Conservation (phyloP, 306 rosid genomes). For the Hippophae tibetana region DNA sequence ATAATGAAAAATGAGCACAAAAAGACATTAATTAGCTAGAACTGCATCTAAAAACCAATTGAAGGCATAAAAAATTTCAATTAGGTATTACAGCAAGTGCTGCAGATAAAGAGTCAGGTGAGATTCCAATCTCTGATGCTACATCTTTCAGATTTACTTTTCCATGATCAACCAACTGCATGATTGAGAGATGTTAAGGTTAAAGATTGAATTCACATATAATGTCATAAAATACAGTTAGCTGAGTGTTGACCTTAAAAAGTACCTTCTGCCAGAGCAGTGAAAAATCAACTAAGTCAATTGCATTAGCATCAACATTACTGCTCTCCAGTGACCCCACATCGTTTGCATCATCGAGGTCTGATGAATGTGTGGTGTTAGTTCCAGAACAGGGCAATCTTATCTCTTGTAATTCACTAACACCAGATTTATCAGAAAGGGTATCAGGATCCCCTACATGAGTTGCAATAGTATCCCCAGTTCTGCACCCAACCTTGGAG, state of each 20-base stretch:
- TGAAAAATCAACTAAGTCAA: conserved; percentile 42
- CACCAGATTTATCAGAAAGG: conserved; percentile 31
- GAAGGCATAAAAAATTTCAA: conserved; percentile 2
- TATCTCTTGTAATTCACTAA: conserved; percentile 31
- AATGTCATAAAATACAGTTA: conserved; percentile 10
- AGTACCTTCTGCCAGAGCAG: conserved; percentile 68
- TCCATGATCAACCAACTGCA: conserved; percentile 91
- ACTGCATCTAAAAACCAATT: neutral
- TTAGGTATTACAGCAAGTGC: conserved; percentile 52
- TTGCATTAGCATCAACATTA: conserved; percentile 36
- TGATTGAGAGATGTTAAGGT: conserved; percentile 15
- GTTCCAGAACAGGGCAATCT: conserved; percentile 27
- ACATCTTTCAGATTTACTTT: conserved; percentile 67
- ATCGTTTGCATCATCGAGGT: conserved; percentile 27
- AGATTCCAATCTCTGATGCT: conserved; percentile 70
- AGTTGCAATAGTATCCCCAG: conserved; percentile 36
- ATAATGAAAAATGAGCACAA: neutral
- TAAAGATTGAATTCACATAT: conserved; percentile 18
- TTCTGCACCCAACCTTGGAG: conserved; percentile 31
- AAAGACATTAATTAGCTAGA: neutral
- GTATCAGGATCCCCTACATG: conserved; percentile 23
- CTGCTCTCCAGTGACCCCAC: conserved; percentile 24
- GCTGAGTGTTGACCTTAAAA: conserved; percentile 3
- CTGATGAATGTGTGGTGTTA: conserved; percentile 20
- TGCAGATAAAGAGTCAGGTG: conserved; percentile 58